Percentiles rank a stretch among this genome's conserved stretches.
Conservation (phyloP, 352 stramenopile genomes). For the Phytophthora europaea region DNA sequence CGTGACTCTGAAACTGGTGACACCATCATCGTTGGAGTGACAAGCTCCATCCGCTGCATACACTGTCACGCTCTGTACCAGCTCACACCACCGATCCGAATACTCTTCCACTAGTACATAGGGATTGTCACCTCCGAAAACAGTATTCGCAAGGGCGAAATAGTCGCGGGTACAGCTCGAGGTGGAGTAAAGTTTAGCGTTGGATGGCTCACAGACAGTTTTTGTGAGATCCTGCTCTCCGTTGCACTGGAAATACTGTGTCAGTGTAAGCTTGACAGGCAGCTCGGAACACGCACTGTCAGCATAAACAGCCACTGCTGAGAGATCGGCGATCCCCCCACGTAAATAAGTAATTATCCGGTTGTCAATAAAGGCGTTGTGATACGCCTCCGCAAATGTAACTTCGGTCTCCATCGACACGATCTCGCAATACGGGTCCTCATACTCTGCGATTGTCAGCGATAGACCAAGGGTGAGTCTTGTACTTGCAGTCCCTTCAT, state of each 20-base stretch:
- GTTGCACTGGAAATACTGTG: constrained; percentile 12
- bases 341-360: background rate
- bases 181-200: background rate
- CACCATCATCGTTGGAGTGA: constrained; percentile 6
- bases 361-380: background rate
- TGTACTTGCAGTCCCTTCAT: background rate
- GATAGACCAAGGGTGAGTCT: constrained; percentile 4
- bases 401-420: constrained; percentile 1
- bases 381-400: background rate
- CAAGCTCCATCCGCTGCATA: constrained; percentile 14
- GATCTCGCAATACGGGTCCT: background rate
- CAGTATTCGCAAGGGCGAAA: background rate
- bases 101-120: background rate
- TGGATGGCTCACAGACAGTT: background rate
- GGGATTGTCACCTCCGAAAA: background rate
- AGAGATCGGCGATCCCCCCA: background rate
- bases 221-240: background rate
- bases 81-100: background rate
- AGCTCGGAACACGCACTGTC: constrained; percentile 3
- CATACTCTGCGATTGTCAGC: background rate
- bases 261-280: constrained; percentile 5
- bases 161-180: constrained; percentile 14
- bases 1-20: constrained; percentile 16
- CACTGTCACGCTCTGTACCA: background rate
- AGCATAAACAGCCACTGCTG: constrained; percentile 5